Evolutionary conservation across 2,329 filamentous ascomycete genomes (phyloP).

Genomic region (Monilinia fructigena): DNA sequence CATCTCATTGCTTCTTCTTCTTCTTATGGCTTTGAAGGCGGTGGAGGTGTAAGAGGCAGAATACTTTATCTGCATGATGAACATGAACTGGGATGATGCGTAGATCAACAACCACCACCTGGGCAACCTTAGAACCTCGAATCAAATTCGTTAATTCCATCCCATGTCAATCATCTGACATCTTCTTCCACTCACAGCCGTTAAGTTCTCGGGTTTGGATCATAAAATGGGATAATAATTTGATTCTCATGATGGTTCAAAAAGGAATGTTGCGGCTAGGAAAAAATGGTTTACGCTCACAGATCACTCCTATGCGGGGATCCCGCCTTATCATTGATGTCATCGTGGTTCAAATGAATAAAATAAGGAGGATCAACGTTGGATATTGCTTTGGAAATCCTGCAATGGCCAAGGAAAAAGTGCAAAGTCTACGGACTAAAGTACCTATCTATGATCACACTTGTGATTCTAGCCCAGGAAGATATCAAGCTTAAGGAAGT

Average conservation of each 20-base stretch:
- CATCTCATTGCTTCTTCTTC: constrained; percentile 1
- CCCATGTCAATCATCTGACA: background rate
- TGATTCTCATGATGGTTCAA: background rate
- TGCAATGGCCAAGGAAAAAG: background rate
- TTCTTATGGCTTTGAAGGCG: background rate
- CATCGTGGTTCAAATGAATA: background rate
- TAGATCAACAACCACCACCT: background rate
- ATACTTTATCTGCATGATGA: background rate
- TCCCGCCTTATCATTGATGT: constrained; percentile 2
- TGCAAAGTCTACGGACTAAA: background rate
- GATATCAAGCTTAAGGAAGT: background rate
- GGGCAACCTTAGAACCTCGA: background rate
- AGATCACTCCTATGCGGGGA: too few species aligned
- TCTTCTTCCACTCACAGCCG: background rate
- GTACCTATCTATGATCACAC: background rate
- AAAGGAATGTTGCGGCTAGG: background rate
- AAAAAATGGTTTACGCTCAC: background rate
- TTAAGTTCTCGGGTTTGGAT: background rate
- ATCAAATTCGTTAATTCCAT: constrained; percentile 1
- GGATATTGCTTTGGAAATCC: background rate
- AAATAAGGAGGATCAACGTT: constrained; percentile 3
- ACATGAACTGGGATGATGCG: background rate
- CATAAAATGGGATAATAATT: too few species aligned
- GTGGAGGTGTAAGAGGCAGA: background rate
- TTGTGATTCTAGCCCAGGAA: background rate